Percentiles rank a stretch among this genome's conserved stretches.
phyloP scores from a whole-genome alignment of 2,329 filamentous ascomycete species.

The Talaromyces sp. region DNA sequence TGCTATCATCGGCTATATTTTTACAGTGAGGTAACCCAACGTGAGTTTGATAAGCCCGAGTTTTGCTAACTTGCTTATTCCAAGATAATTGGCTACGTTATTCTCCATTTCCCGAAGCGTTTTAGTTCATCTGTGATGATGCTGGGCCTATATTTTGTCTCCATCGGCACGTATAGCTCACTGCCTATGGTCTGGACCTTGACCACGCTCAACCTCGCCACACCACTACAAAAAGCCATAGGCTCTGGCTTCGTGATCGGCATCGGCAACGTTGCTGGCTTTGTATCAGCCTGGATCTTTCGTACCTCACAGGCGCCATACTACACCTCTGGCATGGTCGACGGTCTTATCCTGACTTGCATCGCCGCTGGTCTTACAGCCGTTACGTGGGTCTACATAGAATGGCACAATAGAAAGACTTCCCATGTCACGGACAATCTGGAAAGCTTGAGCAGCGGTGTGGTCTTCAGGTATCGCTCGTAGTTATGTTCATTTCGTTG shows the following conservation, averaged over 20 bases:
- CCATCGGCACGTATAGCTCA: conserved; percentile 5
- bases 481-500: not conserved
- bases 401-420: not conserved
- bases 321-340: conserved; percentile 2
- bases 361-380: not conserved
- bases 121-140: not conserved
- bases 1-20: conserved; percentile 3
- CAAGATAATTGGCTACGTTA: conserved; percentile 1
- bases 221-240: conserved; percentile 3
- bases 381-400: not conserved
- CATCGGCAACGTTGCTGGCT: conserved; percentile 1
- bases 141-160: conserved; percentile 2
- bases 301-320: not conserved
- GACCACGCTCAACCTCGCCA: conserved; percentile 1
- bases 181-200: conserved; percentile 6
- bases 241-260: conserved; percentile 4
- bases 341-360: conserved; percentile 4
- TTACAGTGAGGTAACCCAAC: not conserved
- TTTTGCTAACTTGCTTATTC: not conserved
- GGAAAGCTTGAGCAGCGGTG: not conserved
- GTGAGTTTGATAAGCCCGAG: not conserved
- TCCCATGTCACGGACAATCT: not conserved
- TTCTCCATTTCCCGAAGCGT: not conserved
- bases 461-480: not conserved
- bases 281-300: conserved; percentile 3